phyloP scores from a whole-genome alignment of 495 filamentous ascomycete species.

The Neurospora hispaniola region DNA sequence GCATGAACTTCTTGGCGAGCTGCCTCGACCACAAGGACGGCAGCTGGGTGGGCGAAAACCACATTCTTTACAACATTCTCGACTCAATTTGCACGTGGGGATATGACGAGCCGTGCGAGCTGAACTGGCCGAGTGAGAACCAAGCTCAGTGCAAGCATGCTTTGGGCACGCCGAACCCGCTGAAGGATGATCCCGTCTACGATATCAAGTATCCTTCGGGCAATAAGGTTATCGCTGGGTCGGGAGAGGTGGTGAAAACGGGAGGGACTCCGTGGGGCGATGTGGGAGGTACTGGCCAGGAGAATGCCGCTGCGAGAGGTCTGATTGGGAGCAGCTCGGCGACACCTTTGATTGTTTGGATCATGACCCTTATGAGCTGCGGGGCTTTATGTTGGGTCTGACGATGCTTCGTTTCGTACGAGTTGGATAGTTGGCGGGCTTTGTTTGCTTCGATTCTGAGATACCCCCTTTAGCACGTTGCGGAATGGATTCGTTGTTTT shows the following conservation, averaged over 20 bases:
- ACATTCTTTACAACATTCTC: slow-evolving; percentile 35
- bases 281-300: background rate
- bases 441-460: background rate
- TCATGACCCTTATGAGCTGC: background rate
- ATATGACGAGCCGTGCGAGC: slow-evolving; percentile 31
- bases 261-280: background rate
- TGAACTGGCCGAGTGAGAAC: slow-evolving; percentile 38
- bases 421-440: background rate
- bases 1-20: slow-evolving; percentile 38
- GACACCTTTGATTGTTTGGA: background rate
- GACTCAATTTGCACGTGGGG: slow-evolving; percentile 35
- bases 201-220: slow-evolving; percentile 37
- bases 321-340: background rate
- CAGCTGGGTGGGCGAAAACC: slow-evolving; percentile 33
- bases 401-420: background rate
- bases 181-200: slow-evolving; percentile 32
- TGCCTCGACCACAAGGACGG: slow-evolving; percentile 26
- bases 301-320: background rate
- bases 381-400: background rate
- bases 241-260: slow-evolving; percentile 22
- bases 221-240: slow-evolving; percentile 27
- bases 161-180: slow-evolving; percentile 24
- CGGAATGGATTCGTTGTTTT: background rate
- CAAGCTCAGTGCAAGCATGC: slow-evolving; percentile 29
- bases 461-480: background rate